Conservation (phyloP, 1,139 yeast species). For the Debaryomycetaceae sp. region DNA sequence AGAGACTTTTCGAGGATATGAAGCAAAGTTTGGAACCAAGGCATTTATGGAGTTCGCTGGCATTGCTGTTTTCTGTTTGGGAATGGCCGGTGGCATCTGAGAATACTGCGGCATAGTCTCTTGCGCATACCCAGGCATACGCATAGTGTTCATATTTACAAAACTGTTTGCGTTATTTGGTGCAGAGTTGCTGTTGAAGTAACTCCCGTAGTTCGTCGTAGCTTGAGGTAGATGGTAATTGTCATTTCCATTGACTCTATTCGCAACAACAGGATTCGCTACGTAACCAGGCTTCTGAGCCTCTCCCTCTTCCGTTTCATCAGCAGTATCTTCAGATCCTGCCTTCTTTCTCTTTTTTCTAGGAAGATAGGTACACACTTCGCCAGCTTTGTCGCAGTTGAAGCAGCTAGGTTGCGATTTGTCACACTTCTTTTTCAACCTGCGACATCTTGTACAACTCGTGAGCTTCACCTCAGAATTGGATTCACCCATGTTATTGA, state of each 20-base stretch:
- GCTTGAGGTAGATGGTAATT: neutral
- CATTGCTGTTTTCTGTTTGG: neutral
- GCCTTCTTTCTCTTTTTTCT: conserved; percentile 27
- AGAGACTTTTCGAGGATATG: conserved; percentile 14
- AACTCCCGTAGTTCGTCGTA: neutral
- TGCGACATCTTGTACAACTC: conserved; percentile 25
- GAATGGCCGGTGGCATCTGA: neutral
- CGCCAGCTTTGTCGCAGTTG: conserved; percentile 28
- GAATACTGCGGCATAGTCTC: neutral
- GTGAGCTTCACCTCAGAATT: neutral
- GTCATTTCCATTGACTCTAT: neutral
- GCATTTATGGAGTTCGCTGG: conserved; percentile 1
- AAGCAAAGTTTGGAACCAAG: conserved; percentile 10
- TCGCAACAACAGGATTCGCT: neutral
- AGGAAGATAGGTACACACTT: conserved; percentile 42
- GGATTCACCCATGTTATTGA: neutral
- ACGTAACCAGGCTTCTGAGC: no score
- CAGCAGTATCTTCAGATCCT: conserved; percentile 13
- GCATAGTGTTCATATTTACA: neutral
- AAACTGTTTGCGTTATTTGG: conserved; percentile 1
- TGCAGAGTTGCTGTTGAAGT: conserved; percentile 2
- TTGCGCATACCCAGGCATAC: neutral
- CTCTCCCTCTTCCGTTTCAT: conserved; percentile 3
- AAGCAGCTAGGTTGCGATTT: conserved; percentile 22
- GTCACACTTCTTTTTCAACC: conserved; percentile 23